Conservation (phyloP, 192 early-diverging fungal species). For the Kappamyces sp. region DNA sequence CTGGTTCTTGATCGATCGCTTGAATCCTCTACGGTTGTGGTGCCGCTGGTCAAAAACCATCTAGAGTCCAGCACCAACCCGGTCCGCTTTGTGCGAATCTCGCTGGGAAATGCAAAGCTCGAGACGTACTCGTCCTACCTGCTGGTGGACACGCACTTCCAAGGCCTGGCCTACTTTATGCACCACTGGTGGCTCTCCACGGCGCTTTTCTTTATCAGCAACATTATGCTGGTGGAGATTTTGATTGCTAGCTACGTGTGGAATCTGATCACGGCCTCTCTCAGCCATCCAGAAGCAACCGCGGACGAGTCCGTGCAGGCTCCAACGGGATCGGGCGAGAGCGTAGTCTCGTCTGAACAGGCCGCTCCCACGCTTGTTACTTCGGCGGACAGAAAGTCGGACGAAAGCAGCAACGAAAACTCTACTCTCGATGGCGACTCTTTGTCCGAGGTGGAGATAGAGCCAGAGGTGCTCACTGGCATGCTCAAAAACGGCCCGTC, state of each 20-base stretch:
- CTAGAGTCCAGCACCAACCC: conserved; percentile 43
- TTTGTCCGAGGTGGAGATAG: no score
- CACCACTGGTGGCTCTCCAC: conserved; percentile 65
- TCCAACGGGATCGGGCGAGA: no score
- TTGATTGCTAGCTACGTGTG: conserved; percentile 16
- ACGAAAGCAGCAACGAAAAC: no score
- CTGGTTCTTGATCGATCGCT: conserved; percentile 38
- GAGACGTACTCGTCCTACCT: conserved; percentile 49
- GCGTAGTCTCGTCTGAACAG: no score
- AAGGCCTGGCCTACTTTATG: conserved; percentile 69
- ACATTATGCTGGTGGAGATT: conserved; percentile 49
- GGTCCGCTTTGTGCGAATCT: conserved; percentile 39
- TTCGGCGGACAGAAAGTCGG: no score
- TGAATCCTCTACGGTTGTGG: conserved; percentile 40
- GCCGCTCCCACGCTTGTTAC: no score
- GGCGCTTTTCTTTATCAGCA: conserved; percentile 46
- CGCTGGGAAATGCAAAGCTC: conserved; percentile 39
- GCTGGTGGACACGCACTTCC: conserved; percentile 52
- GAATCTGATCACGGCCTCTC: conserved; percentile 1
- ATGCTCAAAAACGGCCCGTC: no score
- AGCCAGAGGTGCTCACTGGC: no score
- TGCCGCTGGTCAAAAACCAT: conserved; percentile 46
- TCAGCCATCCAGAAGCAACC: no score
- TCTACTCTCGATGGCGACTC: no score
- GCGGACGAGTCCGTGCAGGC: no score